Conservation (phyloP, 805 yeast genomes). For the Saccharomyces eubayanus region DNA sequence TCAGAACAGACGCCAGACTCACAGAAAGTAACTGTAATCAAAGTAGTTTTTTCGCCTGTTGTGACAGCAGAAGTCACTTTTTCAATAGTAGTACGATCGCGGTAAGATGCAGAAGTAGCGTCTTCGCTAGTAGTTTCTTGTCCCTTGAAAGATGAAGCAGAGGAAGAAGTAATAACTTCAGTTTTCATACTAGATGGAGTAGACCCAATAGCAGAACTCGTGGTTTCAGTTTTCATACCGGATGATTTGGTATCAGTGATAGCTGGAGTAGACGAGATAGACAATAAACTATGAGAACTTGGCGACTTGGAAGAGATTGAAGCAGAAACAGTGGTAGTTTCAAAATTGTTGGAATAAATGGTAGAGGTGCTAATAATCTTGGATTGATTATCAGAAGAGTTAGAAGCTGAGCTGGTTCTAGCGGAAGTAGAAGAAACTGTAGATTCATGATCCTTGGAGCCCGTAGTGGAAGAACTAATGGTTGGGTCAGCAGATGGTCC, state of each 20-base stretch:
- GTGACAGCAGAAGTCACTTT: conserved; percentile 3
- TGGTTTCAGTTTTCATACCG: not conserved
- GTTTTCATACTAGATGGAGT: not conserved
- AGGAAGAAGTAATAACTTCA: not conserved
- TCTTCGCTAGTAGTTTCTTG: not conserved
- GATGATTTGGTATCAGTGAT: not conserved
- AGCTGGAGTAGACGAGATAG: not conserved
- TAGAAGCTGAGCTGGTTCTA: not conserved
- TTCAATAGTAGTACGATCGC: conserved; percentile 3
- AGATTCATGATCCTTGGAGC: not conserved
- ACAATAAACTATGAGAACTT: no score
- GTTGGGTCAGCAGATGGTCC: no score
- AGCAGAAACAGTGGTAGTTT: not conserved
- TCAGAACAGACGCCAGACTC: conserved; percentile 9
- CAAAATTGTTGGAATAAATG: not conserved
- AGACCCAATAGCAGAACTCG: no score
- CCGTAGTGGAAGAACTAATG: not conserved
- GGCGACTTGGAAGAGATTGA: not conserved
- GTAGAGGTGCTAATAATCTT: not conserved
- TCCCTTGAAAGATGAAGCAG: not conserved
- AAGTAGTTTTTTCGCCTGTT: conserved; percentile 12
- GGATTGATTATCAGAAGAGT: not conserved
- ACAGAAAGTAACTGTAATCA: conserved; percentile 18
- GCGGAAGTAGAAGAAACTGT: not conserved
- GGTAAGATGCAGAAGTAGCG: not conserved